Evolutionary conservation across 2,329 filamentous ascomycete genomes (phyloP).

Genomic region (Fusarium bactridioides): DNA sequence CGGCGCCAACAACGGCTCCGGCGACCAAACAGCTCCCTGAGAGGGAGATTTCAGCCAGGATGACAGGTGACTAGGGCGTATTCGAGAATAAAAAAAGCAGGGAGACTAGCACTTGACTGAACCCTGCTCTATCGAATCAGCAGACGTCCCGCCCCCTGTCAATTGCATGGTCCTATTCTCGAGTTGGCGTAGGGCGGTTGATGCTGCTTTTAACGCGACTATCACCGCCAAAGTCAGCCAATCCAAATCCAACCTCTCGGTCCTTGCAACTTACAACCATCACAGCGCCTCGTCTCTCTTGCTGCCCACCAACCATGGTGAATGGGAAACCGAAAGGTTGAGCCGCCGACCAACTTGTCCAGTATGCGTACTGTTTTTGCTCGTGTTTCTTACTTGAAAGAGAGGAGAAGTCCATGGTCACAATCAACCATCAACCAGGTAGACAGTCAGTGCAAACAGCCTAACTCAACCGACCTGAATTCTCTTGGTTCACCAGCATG

Average conservation of each 20-base stretch:
- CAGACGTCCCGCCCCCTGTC: constrained; percentile 25
- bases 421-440: constrained; percentile 1
- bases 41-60: constrained; percentile 30
- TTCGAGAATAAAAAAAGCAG: constrained; percentile 41
- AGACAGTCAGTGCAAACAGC: constrained; percentile 7
- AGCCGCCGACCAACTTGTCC: constrained; percentile 30
- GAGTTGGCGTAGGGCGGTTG: constrained; percentile 31
- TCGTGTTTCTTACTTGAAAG: neutral
- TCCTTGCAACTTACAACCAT: constrained; percentile 36
- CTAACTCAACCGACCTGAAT: constrained; percentile 1
- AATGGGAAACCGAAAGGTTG: constrained; percentile 10
- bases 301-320: constrained; percentile 22
- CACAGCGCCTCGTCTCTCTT: constrained; percentile 28
- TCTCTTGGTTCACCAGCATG: constrained; percentile 18
- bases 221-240: constrained; percentile 33
- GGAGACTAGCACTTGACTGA: constrained; percentile 14
- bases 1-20: constrained; percentile 37
- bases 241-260: constrained; percentile 30
- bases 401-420: constrained; percentile 14
- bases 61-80: constrained; percentile 34
- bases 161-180: constrained; percentile 13
- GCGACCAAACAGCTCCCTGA: constrained; percentile 37
- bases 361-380: constrained; percentile 1
- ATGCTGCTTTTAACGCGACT: constrained; percentile 41
- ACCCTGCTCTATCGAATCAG: constrained; percentile 29